phyloP scores from a whole-genome alignment of 805 yeast genomes.

The Saccharomycopsis schoenii region DNA sequence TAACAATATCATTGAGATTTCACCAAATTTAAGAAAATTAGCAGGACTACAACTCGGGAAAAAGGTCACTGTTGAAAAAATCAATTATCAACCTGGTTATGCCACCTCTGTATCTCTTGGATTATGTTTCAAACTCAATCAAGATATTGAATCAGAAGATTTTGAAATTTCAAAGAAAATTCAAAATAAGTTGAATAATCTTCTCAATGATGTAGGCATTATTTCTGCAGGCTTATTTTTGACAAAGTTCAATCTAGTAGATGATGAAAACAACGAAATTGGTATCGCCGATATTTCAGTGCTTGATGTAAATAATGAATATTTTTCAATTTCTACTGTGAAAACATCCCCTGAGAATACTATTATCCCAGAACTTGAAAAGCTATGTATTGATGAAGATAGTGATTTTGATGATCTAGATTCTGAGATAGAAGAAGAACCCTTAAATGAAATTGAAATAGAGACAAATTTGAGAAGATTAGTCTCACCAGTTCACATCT shows the following conservation, averaged over 20 bases:
- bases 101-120: slow-evolving; percentile 32
- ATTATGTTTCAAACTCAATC: slow-evolving; percentile 3
- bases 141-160: not conserved
- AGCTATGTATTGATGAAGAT: slow-evolving; percentile 6
- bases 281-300: slow-evolving; percentile 24
- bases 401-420: slow-evolving; percentile 4
- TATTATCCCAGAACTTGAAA: slow-evolving; percentile 18
- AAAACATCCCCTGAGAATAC: slow-evolving; percentile 16
- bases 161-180: not conserved
- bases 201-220: slow-evolving; percentile 46
- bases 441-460: slow-evolving; percentile 8
- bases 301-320: slow-evolving; percentile 23
- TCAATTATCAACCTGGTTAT: slow-evolving; percentile 38
- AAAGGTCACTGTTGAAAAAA: slow-evolving; percentile 37
- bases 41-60: slow-evolving; percentile 41
- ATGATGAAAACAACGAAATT: slow-evolving; percentile 18
- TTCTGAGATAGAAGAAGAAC: not conserved
- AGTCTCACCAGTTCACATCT: slow-evolving; percentile 40
- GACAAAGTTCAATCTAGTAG: slow-evolving; percentile 20
- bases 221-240: slow-evolving; percentile 46
- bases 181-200: slow-evolving; percentile 28
- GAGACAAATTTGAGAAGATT: slow-evolving; percentile 21
- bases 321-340: slow-evolving; percentile 22
- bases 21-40: slow-evolving; percentile 34
- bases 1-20: slow-evolving; percentile 37